Evolutionary conservation across 1,139 yeast species (phyloP), one percentile per base, ranked within the genome.

Genomic region (Taphrina pruni): DNA sequence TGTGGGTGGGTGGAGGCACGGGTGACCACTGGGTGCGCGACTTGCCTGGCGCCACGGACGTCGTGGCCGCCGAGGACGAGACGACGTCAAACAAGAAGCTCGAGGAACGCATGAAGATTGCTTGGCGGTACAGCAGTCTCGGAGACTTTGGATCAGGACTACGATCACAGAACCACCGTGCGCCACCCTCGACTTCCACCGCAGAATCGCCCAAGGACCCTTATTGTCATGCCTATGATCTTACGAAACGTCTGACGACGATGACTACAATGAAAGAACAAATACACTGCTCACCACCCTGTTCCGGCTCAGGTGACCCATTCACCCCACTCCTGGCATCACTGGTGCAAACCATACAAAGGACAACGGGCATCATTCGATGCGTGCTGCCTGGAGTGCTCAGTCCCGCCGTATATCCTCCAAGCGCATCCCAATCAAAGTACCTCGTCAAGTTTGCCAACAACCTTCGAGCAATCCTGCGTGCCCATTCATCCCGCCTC

Each of bases 71-170:
- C 77, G 38, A 82, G 86, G 21, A 87, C 83, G 73, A 92, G 87
- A 26, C 56, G 17, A 9, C 56, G 85, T 87, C 60, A 12, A 57
- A 54, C 11, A 54, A 46, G 21, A 51, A 38, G 17, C 46, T 41
- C 35, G 66, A 62, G 35, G 69, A 81, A 36, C 90, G 88, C 73
- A 78, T 90, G 81, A 88, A 87, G 76, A 90, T 90, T 74, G 96
- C 97, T 1, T 90, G 97, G 97, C 84, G 96, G 75, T 90, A 90
- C 74, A 91, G 91, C 0, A 57, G 66, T 52, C 77, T 87, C 66
- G 84, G 82, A 57, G 84, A 85, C 12, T 69, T 65, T 38, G 66
- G 70, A 17, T 48, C 57, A 36, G 62, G 66, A 36, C 52, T 60
- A 6, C 58, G 69, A 4, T 17, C 54, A 17, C 46, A 43, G 32